Evolutionary conservation across 2,329 filamentous ascomycete species (phyloP).

Genomic region (Emmonsia crescens): DNA sequence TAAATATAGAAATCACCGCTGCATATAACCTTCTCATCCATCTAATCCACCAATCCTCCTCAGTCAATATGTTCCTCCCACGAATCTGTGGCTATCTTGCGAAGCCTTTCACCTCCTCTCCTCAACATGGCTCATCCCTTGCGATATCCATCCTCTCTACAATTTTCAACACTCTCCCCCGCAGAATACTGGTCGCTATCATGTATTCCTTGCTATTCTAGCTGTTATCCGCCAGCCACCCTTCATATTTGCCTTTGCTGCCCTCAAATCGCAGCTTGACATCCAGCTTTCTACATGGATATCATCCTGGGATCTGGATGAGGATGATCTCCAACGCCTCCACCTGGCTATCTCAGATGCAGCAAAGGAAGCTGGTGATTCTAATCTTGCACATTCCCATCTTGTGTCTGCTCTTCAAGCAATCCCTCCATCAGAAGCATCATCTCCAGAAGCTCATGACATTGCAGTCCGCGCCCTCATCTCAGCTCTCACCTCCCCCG

Average conservation of each 20-base stretch:
- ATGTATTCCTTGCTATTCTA: constrained; percentile 82
- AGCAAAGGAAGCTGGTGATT: constrained; percentile 66
- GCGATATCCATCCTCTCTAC: constrained; percentile 86
- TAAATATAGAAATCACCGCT: constrained; percentile 67
- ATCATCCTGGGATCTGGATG: constrained; percentile 66
- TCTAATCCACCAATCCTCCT: constrained; percentile 76
- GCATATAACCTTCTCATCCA: constrained; percentile 96
- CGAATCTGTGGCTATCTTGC: constrained; percentile 81
- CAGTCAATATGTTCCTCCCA: constrained; percentile 75
- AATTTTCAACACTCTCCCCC: constrained; percentile 86
- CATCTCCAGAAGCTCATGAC: constrained; percentile 44
- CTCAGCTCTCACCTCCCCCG: constrained; percentile 53
- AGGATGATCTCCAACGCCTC: constrained; percentile 73
- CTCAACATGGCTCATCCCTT: constrained; percentile 71
- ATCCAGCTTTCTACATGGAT: constrained; percentile 70
- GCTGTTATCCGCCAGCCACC: constrained; percentile 64
- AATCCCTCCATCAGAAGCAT: constrained; percentile 51
- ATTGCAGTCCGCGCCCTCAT: constrained; percentile 55
- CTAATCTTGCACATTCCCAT: constrained; percentile 64
- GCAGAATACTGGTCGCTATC: constrained; percentile 69
- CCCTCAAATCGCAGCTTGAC: constrained; percentile 70
- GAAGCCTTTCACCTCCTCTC: constrained; percentile 75
- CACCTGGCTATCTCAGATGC: constrained; percentile 74
- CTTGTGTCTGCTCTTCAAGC: constrained; percentile 66
- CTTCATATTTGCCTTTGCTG: constrained; percentile 67